These are phyloP conservation scores for Mucor circinelloides DNA, from an alignment of 371 early-diverging fungal species.

Conservation along the genomic window DNA sequence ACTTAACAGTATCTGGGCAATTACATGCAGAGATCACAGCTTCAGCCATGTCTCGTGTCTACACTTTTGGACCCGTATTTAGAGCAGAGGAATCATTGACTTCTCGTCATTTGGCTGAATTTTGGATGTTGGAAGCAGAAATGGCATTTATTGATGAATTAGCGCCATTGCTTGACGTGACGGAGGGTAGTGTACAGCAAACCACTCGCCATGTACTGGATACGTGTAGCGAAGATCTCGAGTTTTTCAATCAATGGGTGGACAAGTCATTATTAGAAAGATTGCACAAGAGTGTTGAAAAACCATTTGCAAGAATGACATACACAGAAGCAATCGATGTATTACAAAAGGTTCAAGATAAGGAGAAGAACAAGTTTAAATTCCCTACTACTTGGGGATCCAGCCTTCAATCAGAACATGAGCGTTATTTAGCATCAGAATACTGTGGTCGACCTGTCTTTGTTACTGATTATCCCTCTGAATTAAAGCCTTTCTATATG, in stretches of 20 bases:
- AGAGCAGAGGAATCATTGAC: conserved; percentile 88
- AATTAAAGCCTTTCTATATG: conserved; percentile 94
- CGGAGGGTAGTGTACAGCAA: conserved; percentile 57
- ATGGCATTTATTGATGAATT: conserved; percentile 70
- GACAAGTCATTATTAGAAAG: conserved; percentile 48
- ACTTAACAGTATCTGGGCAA: conserved; percentile 89
- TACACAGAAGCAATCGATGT: conserved; percentile 85
- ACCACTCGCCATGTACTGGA: conserved; percentile 56
- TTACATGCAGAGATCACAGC: conserved; percentile 86
- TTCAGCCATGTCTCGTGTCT: conserved; percentile 78
- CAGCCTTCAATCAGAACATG: conserved; percentile 87
- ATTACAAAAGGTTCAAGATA: conserved; percentile 49
- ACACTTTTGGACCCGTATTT: conserved; percentile 87
- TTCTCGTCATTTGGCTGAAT: conserved; percentile 90
- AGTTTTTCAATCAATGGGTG: conserved; percentile 55
- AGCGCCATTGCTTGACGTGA: conserved; percentile 57
- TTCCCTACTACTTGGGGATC: conserved; percentile 80
- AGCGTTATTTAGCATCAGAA: conserved; percentile 77
- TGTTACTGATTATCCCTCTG: conserved; percentile 87
- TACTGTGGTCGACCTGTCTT: conserved; percentile 80
- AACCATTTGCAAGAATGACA: conserved; percentile 74
- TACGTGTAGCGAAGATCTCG: conserved; percentile 55
- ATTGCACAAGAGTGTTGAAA: conserved; percentile 36
- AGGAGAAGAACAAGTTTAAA: conserved; percentile 46
- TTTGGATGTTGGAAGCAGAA: conserved; percentile 96